phyloP scores from a whole-genome alignment of 2,329 filamentous ascomycete genomes.

The Mycosphaerelloides madeirae region DNA sequence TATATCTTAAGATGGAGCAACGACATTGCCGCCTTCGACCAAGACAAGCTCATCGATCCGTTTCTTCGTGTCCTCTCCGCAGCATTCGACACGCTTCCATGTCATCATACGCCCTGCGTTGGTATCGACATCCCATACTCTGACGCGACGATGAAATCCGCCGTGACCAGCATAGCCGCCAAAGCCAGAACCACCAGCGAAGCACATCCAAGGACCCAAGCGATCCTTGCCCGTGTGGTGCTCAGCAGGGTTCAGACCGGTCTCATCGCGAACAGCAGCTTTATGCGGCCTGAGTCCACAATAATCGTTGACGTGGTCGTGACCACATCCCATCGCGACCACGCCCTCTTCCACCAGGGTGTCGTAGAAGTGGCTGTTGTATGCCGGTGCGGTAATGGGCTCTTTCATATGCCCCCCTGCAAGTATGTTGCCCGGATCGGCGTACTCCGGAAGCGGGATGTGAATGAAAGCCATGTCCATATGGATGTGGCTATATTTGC shows the following conservation, averaged over 20 bases:
- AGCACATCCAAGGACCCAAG: conserved; percentile 84
- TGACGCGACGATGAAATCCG: conserved; percentile 74
- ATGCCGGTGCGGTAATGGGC: conserved; percentile 77
- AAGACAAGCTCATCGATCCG: conserved; percentile 57
- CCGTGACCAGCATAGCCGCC: conserved; percentile 92
- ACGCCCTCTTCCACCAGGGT: conserved; percentile 82
- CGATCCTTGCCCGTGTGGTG: conserved; percentile 10
- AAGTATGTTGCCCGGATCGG: conserved; percentile 51
- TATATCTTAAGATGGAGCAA: conserved; percentile 23
- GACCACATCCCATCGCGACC: conserved; percentile 82
- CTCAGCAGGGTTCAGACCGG: conserved; percentile 5
- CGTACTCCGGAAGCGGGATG: conserved; percentile 90
- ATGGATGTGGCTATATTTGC: conserved; percentile 85
- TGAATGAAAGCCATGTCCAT: conserved; percentile 97
- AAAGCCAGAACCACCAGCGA: conserved; percentile 85
- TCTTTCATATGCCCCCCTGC: conserved; percentile 72
- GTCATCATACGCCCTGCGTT: conserved; percentile 84
- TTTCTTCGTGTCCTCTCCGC: conserved; percentile 44
- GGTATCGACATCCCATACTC: conserved; percentile 90
- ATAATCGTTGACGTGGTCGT: conserved; percentile 97
- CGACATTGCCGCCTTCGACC: conserved; percentile 54
- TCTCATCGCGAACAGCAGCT: conserved; percentile 7
- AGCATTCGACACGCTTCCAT: conserved; percentile 80
- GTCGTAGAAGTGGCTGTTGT: conserved; percentile 89
- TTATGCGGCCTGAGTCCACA: conserved; percentile 59